Evolutionary conservation across 78 protist genomes (phyloP).

Genomic region (Corallochytrium limacisporum): DNA sequence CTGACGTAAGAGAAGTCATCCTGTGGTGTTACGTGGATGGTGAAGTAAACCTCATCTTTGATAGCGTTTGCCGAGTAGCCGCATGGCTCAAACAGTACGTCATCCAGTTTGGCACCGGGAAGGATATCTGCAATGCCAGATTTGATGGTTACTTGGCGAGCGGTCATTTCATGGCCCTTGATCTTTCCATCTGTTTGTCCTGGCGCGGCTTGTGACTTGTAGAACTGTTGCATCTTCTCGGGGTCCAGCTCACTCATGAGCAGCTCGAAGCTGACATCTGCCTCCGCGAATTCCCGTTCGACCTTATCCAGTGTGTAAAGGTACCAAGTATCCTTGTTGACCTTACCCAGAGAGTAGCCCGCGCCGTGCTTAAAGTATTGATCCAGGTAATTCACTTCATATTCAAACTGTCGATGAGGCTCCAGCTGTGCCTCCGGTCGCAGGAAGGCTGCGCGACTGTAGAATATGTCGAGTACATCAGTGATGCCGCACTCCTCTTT

Average conservation of each 20-base stretch:
- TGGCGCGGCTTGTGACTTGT: conserved; percentile 27
- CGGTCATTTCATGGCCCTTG: conserved; percentile 13
- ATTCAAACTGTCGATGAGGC: conserved; percentile 53
- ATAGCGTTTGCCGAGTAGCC: conserved; percentile 90
- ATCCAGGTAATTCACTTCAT: conserved; percentile 40
- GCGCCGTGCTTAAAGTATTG: conserved; percentile 32
- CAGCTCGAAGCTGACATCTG: conserved; percentile 29
- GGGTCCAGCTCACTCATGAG: conserved; percentile 70
- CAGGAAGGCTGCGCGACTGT: conserved; percentile 59
- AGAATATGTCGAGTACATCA: conserved; percentile 24
- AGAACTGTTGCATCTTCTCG: conserved; percentile 43
- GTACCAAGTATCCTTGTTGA: conserved; percentile 71
- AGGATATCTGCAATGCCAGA: conserved; percentile 24
- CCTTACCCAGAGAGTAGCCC: conserved; percentile 62
- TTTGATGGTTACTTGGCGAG: conserved; percentile 28
- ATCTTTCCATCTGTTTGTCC: too few species aligned
- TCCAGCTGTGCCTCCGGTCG: conserved; percentile 59
- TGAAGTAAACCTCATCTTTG: conserved; percentile 22
- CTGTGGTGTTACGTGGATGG: conserved; percentile 73
- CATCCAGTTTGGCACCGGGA: conserved; percentile 31
- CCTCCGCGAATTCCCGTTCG: too few species aligned
- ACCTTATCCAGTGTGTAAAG: conserved; percentile 41
- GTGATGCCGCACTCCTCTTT: conserved; percentile 7
- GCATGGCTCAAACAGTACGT: conserved; percentile 72
- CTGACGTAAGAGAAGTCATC: conserved; percentile 26